Evolutionary conservation across 2,329 filamentous ascomycete genomes (phyloP).

Genomic region (Pyrenophora graminea): DNA sequence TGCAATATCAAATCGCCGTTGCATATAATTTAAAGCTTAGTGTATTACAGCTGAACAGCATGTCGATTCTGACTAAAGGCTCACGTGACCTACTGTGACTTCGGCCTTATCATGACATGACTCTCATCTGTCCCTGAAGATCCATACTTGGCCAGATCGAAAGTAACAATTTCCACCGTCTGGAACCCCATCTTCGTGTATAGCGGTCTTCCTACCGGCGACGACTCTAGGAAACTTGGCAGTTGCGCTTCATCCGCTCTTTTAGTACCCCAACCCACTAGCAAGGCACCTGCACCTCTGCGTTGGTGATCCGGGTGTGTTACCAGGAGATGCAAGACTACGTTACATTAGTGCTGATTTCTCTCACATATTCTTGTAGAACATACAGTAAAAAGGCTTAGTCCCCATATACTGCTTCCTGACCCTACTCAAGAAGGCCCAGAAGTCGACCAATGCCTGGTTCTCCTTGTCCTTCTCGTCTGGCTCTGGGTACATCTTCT

Average conservation of each 20-base stretch:
- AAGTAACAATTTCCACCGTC: constrained; percentile 20
- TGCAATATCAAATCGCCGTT: no score
- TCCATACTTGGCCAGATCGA: constrained; percentile 38
- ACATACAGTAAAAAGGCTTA: constrained; percentile 43
- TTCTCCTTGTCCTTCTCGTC: constrained; percentile 30
- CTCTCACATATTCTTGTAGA: no score
- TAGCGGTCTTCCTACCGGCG: constrained; percentile 46
- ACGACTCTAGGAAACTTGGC: constrained; percentile 50
- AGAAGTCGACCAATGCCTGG: constrained; percentile 35
- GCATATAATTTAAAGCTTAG: no score
- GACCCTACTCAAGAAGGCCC: constrained; percentile 28
- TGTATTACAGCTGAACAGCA: neutral
- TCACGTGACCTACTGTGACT: neutral
- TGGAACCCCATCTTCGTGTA: constrained; percentile 44
- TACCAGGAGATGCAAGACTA: constrained; percentile 39
- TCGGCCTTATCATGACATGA: constrained; percentile 39
- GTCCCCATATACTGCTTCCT: constrained; percentile 40
- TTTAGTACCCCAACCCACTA: constrained; percentile 47
- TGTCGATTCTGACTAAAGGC: neutral
- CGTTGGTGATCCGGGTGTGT: constrained; percentile 49
- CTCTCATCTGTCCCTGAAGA: constrained; percentile 31
- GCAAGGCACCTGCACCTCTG: constrained; percentile 47
- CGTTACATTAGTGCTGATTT: neutral
- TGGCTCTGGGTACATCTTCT: constrained; percentile 33
- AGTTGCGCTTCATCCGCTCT: constrained; percentile 48